Base-by-base conservation (phyloP, 1,284 basidiomycete species). In the Boletus subluridellus region DNA sequence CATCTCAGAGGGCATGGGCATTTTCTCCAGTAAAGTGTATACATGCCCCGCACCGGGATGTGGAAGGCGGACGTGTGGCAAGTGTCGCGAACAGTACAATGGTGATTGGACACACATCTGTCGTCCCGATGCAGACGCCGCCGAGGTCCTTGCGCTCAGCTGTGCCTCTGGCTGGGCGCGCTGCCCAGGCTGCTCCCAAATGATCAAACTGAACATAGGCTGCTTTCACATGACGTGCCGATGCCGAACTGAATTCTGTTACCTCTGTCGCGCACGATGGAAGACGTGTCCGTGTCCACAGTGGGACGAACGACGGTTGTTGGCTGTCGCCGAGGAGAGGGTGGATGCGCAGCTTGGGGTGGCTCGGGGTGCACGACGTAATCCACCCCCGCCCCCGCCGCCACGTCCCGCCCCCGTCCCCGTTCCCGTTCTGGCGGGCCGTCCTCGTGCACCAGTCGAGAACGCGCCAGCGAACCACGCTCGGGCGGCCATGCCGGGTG, bases 241-340 rank as follows among this genome's bases (percentile, higher is more conserved):
- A 21, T 21, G 21, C 21, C 21, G 21, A 21, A 21, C 21, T 21
- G 21, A 21, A 21, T 21, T 21, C 21, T 21, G 21, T 63, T 80
- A 80, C 57, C 52, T 76, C 8, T 80, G 79, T 65, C 66, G 54
- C 9, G 73, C 68, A 8, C 60, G 48, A 28, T 80, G 79, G 78
- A 79, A 77, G 66, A 73, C 66, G 11, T 79, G 78, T 56, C n/a
- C 0, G 7, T 80, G 78, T 61, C 64, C 68, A 2, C 75, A 76
- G 57, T 80, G 79, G 78, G 78, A 78, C 35, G 78, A 79, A 59
- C 54, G 52, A 7, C 59, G 70, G 14, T 60, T 78, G 32, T 10
- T 76, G 34, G 69, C 49, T 3, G 74, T 62, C 4, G 75, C 74
- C 1, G 71, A 75, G 57, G 64, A 65, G 24, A 66, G 21, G 21